Percentiles rank a stretch among this genome's conserved stretches.
Conservation (phyloP, 305 asterid genomes). For the Rubia tinctorum region DNA sequence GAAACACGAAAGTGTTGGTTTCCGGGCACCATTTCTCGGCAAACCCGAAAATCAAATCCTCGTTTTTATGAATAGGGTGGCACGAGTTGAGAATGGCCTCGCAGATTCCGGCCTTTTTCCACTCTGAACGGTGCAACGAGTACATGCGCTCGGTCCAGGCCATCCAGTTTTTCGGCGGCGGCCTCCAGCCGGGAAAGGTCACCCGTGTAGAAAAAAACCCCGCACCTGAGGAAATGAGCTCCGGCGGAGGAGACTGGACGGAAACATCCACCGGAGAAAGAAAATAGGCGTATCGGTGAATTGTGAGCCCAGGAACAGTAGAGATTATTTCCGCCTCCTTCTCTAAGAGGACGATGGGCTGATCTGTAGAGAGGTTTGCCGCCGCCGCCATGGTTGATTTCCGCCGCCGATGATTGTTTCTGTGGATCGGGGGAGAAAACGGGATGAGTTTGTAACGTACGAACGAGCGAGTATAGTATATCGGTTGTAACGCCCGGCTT, state of each 20-base stretch:
- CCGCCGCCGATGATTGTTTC: too few species aligned
- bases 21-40: conserved; percentile 34
- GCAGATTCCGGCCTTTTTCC: conserved; percentile 26
- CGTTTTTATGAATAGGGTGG: conserved; percentile 1
- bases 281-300: too few species aligned
- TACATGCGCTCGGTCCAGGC: conserved; percentile 20
- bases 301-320: too few species aligned
- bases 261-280: background rate
- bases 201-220: background rate
- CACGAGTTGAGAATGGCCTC: conserved; percentile 25
- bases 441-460: too few species aligned
- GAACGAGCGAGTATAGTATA: too few species aligned
- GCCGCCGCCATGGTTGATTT: too few species aligned
- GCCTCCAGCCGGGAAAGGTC: conserved; percentile 6
- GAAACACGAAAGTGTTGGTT: conserved; percentile 35
- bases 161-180: conserved; percentile 14
- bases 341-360: too few species aligned
- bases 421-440: too few species aligned
- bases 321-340: too few species aligned
- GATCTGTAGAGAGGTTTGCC: too few species aligned
- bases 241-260: background rate
- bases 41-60: conserved; percentile 20
- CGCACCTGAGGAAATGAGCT: too few species aligned
- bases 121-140: conserved; percentile 2
- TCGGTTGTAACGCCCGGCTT: too few species aligned